Evolutionary conservation across 2,329 filamentous ascomycete species (phyloP), one percentile per base, ranked within the genome.

Genomic region (Penicillium sp.): DNA sequence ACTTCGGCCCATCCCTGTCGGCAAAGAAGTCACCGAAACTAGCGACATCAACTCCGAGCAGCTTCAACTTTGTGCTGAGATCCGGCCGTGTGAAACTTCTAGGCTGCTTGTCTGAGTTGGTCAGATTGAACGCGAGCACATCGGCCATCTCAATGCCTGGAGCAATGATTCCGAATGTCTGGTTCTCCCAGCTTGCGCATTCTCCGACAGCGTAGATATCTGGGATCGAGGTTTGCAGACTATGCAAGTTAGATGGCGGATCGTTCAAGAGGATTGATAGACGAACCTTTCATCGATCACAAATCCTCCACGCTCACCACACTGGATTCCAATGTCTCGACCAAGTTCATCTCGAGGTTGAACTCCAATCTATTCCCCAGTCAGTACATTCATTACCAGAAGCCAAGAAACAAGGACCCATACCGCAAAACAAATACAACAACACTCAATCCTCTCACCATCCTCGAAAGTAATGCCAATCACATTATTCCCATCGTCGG

Each of bases 21-120:
- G 92, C 92, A 64, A 96, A 96, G 79, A 93, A 96, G 71, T 96
- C 93, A 0, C 93, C 92, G 70, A 96, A 96, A 69, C 90, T 94
- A 19, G 93, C 93, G 5, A 96, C 93, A 64, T 96, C 90, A 9
- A 96, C 91, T 0, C 92, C 92, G 0, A 96, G 81, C 0, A 96
- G 80, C 79, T 96, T 96, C 31, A 96, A 79, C 72, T 96, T 96
- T 0, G 92, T 96, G 79, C 92, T 96, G 41, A 96, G 79, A 72
- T 96, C 91, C 0, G 92, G 93, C 5, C 87, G 79, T 73, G 90
- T 91, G 80, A 96, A 96, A 31, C 79, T 80, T 33, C 89, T 81
- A 2, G 85, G 84, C 7, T 84, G 75, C 70, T 93, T 89, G 2
- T 85, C 82, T 69, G 89, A 88, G 33, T 90, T 89, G 71, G 92